phyloP scores from a whole-genome alignment of 306 rosid species.

The Cotoneaster glaucophyllus region DNA sequence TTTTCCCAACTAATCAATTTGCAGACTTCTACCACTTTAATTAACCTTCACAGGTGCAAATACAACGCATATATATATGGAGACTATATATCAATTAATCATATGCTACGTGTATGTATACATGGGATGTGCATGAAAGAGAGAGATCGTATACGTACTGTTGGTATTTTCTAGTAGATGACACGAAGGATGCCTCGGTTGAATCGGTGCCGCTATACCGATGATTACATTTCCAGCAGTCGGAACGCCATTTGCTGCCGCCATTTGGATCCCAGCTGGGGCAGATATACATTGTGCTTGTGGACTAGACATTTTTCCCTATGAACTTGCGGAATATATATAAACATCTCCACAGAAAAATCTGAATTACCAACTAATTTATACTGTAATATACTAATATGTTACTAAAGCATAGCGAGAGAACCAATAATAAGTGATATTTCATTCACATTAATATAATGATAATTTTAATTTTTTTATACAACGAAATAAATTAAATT shows the following conservation, averaged over 20 bases:
- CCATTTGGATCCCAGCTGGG: neutral
- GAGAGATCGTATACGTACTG: neutral
- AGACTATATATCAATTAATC: no score
- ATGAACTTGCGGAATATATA: neutral
- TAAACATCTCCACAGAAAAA: neutral
- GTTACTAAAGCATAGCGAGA: neutral
- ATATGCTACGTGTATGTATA: no score
- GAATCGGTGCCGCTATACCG: neutral
- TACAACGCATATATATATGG: no score
- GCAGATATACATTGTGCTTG: neutral
- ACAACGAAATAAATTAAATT: no score
- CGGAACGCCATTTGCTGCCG: neutral
- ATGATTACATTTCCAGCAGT: neutral
- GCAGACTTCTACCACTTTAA: no score
- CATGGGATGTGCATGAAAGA: neutral
- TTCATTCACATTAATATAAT: no score
- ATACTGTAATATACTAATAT: no score
- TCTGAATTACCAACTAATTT: neutral
- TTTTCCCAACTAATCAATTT: no score
- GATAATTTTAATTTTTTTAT: no score
- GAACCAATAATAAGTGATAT: no score
- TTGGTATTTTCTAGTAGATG: neutral
- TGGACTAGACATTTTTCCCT: neutral
- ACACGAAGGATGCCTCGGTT: neutral
- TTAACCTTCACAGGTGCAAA: no score